Evolutionary conservation across 2,329 filamentous ascomycete species (phyloP), one percentile per base, ranked within the genome.

Genomic region (Ascocoryne sarcoides): DNA sequence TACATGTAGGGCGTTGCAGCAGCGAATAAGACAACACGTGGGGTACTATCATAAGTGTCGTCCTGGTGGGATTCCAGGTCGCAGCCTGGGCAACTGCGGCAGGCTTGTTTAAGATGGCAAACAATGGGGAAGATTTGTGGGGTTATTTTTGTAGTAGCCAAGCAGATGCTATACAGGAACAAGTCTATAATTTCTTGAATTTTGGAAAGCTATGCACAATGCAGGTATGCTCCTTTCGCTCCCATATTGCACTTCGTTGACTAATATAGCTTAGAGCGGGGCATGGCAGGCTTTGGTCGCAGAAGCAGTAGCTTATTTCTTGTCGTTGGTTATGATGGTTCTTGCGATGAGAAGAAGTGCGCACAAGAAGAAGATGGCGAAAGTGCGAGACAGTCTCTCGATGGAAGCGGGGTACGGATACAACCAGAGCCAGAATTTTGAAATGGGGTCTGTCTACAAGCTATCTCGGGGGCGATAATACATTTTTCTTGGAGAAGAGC

Each of bases 181-280:
- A 51, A 26, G 47, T 49, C 3, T 23, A 44, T 34, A 43, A 30
- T 7, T 50, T 44, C 28, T 5, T 50, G 10, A 28, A 51, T 43
- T 53, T 52, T 43, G 49, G 46, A n/a, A 42, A 40, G 21, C 29
- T 53, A 32, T 53, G 51, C 37, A 46, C 29, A 5, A 32, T 41
- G 10, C 51, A 53, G 47, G 51, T 52, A 32, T 29, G 44, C 40
- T 8, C 21, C 12, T 15, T 7, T 17, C 23, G 20, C n/a, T 21
- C 10, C 14, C 10, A 2, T 8, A 15, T 15, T 10, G 9, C 18
- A 17, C 21, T 33, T 14, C 18, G 3, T 16, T 39, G 7, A 21
- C 36, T 40, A 15, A 34, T 28, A 14, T 29, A 38, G 10, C 10
- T 14, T 19, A 40, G 39, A 16, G 14, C 10, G 44, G 44, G 4